These are phyloP conservation scores for Forsythia suspensa DNA, from an alignment of 257 asterid species.

Conservation along the genomic window DNA sequence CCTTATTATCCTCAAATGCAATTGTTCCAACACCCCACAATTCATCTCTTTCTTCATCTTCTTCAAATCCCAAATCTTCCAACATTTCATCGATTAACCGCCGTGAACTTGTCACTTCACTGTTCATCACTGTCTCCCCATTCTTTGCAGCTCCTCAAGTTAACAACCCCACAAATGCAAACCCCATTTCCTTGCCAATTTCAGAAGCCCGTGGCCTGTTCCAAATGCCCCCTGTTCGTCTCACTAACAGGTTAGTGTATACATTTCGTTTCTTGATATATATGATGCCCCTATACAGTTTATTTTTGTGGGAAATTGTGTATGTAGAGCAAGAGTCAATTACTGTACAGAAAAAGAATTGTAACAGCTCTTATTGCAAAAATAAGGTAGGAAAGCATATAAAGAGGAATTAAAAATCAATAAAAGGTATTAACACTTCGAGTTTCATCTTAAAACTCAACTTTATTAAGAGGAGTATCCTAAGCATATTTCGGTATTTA, in stretches of 20 bases:
- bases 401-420: no score
- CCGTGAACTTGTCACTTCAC: slow-evolving; percentile 55
- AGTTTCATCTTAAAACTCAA: no score
- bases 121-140: slow-evolving; percentile 51
- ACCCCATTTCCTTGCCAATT: slow-evolving; percentile 33
- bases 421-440: no score
- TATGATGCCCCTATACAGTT: neutral
- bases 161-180: slow-evolving; percentile 25
- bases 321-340: neutral
- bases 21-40: slow-evolving; percentile 20
- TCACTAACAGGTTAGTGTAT: slow-evolving; percentile 55
- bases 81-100: slow-evolving; percentile 38
- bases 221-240: slow-evolving; percentile 94
- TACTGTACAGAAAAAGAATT: no score
- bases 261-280: neutral
- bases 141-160: slow-evolving; percentile 39
- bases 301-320: neutral
- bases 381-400: no score
- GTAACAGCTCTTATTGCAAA: no score
- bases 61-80: slow-evolving; percentile 20
- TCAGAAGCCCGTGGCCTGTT: slow-evolving; percentile 91
- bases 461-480: no score
- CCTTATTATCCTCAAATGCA: slow-evolving; percentile 31
- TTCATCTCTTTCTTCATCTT: slow-evolving; percentile 24
- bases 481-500: no score